Conservation (phyloP, 805 yeast species). For the Groenewaldozyma tartarivorans region DNA sequence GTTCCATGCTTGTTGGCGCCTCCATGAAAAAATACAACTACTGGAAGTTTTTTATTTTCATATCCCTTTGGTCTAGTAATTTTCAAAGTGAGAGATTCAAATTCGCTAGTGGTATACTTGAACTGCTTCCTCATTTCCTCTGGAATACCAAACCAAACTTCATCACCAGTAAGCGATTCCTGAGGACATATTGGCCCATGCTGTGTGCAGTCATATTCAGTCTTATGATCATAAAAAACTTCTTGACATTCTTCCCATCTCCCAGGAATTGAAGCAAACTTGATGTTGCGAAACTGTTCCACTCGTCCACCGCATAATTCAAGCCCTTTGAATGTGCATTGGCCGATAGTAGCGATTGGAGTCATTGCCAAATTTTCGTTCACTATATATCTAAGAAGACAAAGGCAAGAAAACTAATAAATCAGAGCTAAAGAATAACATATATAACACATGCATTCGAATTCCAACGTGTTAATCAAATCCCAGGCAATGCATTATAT, state of each 20-base stretch:
- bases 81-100: background rate
- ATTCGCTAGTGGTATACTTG: background rate
- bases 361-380: too few species aligned
- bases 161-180: background rate
- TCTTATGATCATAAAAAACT: background rate
- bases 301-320: constrained; percentile 1
- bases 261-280: constrained; percentile 2
- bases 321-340: too few species aligned
- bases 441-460: too few species aligned
- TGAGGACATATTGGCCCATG: background rate
- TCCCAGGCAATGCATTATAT: too few species aligned
- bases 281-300: constrained; percentile 4
- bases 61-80: constrained; percentile 3
- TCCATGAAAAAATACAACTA: too few species aligned
- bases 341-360: too few species aligned
- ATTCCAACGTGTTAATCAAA: too few species aligned
- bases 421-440: too few species aligned
- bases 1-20: too few species aligned
- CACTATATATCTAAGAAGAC: too few species aligned
- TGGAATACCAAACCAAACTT: background rate
- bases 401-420: too few species aligned
- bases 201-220: background rate
- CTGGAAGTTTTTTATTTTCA: too few species aligned
- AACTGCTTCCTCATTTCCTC: background rate
- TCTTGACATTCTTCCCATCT: constrained; percentile 1